Percentiles rank a stretch among this genome's conserved stretches.
phyloP scores from a whole-genome alignment of 2,329 filamentous ascomycete genomes.

The Trichoderma lentiforme region DNA sequence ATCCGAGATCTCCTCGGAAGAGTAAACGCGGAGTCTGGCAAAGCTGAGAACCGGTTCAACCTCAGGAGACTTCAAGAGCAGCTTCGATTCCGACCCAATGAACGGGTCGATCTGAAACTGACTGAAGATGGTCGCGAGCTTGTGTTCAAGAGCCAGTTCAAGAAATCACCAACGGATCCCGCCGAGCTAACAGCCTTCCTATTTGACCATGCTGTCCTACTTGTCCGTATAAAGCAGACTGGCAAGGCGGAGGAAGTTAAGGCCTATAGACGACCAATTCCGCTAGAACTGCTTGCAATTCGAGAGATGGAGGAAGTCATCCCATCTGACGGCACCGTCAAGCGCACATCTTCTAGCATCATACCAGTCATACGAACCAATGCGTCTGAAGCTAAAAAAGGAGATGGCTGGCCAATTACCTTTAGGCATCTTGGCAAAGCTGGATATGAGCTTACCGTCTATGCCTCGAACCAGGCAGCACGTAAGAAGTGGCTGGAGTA shows the following conservation, averaged over 20 bases:
- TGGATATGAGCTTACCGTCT: conserved; percentile 88
- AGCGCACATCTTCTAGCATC: conserved; percentile 84
- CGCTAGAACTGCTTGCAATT: conserved; percentile 87
- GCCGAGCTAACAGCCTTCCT: conserved; percentile 91
- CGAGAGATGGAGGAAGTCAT: conserved; percentile 97
- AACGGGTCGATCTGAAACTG: conserved; percentile 89
- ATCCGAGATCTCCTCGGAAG: conserved; percentile 84
- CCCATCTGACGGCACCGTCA: conserved; percentile 72
- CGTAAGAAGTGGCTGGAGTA: conserved; percentile 96
- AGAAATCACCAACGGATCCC: conserved; percentile 85
- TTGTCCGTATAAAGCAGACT: conserved; percentile 85
- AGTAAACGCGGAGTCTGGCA: conserved; percentile 93
- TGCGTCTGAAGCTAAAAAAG: conserved; percentile 53
- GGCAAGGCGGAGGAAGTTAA: conserved; percentile 94
- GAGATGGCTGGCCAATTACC: conserved; percentile 87
- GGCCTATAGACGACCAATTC: conserved; percentile 91
- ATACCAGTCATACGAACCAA: conserved; percentile 55
- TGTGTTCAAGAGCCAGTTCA: conserved; percentile 90
- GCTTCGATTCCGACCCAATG: conserved; percentile 83
- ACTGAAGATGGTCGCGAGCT: conserved; percentile 91
- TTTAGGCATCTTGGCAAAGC: conserved; percentile 95
- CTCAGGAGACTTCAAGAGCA: conserved; percentile 87
- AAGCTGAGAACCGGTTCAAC: conserved; percentile 97
- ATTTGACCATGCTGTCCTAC: conserved; percentile 90
- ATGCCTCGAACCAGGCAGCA: conserved; percentile 78